phyloP scores from a whole-genome alignment of 495 filamentous ascomycete species.

The Aspergillus affinis region DNA sequence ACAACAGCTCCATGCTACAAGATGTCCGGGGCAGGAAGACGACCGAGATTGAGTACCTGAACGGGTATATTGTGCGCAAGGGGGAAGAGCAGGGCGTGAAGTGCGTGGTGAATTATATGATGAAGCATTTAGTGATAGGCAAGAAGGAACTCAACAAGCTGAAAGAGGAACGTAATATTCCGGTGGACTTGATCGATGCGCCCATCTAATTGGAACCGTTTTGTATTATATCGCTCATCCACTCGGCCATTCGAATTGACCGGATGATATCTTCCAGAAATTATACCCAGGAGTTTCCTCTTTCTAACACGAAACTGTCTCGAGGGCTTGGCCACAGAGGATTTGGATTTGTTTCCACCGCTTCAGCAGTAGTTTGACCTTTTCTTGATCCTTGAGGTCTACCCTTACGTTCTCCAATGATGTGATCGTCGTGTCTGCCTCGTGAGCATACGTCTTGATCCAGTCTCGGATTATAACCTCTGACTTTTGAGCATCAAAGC shows the following conservation, averaged over 20 bases:
- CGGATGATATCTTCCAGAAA: background rate
- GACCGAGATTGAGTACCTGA: conserved; percentile 83
- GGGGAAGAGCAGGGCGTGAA: conserved; percentile 67
- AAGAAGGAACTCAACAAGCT: conserved; percentile 23
- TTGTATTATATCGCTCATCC: conserved; percentile 11
- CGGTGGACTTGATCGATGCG: conserved; percentile 31
- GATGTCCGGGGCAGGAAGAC: conserved; percentile 61
- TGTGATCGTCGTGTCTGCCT: conserved; percentile 37
- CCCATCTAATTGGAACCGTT: conserved; percentile 10
- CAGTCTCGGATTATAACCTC: conserved; percentile 38
- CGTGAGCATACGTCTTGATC: conserved; percentile 37
- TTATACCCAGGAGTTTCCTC: background rate
- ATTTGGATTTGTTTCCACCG: conserved; percentile 54
- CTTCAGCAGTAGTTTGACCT: conserved; percentile 39
- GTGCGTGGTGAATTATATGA: conserved; percentile 66
- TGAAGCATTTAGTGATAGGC: conserved; percentile 56
- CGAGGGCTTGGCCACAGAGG: conserved; percentile 36
- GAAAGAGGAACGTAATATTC: conserved; percentile 32
- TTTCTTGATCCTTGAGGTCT: conserved; percentile 23
- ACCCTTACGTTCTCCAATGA: conserved; percentile 31
- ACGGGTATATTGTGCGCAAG: conserved; percentile 74
- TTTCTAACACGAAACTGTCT: conserved; percentile 25
- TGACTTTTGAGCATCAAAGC: conserved; percentile 33
- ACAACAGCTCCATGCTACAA: conserved; percentile 79
- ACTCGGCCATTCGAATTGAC: background rate